Base-by-base conservation (phyloP, 78 protist species). In the Emiliania huxleyi region DNA sequence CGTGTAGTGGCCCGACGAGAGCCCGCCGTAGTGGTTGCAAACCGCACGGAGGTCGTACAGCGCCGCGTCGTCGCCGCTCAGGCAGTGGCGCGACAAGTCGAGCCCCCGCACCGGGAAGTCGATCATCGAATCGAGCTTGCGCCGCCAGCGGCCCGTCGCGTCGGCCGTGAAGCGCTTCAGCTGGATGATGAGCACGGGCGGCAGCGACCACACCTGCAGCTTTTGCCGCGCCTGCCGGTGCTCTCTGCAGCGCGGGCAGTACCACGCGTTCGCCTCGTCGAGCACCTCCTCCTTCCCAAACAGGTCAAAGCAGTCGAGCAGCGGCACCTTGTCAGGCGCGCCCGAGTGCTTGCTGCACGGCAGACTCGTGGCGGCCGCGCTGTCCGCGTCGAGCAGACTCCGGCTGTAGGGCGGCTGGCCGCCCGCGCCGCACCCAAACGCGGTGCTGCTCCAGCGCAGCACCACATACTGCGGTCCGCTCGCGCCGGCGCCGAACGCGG, bases 1-100 rank as follows among this genome's bases (percentile, higher is more conserved):
- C 15, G 97, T 98, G 96, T 98, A 98, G 92, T 98, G 99, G 33
- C 99, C 99, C 33, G 97, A 97, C 44, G 96, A 96, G 22, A 95
- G 1, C 12, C 94, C 46, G 69, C 99, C 99, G 42, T n/a, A 94
- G 94, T 98, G 99, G 56, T 98, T 96, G 77, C 96, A 94, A 0
- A 97, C 98, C 12, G 98, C 99, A 49, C 52, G 94, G 26, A 98
- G 93, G 26, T 96, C 98, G 62, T 98, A 98, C 43, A 94, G 75
- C 18, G 5, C 35, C 37, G 19, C 43, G 33, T 8, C 81, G 42
- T 8, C 62, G 56, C 95, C 83, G 37, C 91, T 77, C 90, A 22
- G 35, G 21, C 71, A 75, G 33, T 81, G 56, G 46, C 35, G 90
- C 38, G 26, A 44, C 15, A 96, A 77, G 79, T 96, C 98, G 3